These are phyloP conservation scores for Leccinum aurantiacum DNA, from an alignment of 768 basidiomycete species.

Conservation along the genomic window DNA sequence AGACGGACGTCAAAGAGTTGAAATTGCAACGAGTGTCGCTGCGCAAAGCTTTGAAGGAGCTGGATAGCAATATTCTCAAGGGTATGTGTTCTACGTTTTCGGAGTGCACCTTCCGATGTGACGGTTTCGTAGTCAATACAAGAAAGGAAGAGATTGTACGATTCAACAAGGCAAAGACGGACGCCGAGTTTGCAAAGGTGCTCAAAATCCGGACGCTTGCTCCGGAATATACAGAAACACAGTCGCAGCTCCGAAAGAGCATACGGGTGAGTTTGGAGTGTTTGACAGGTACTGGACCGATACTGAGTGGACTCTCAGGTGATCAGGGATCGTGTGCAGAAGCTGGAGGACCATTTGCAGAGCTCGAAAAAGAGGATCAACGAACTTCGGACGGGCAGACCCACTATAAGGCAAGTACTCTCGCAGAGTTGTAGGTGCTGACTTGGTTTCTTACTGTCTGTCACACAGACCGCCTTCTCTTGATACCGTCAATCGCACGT, in stretches of 20 bases:
- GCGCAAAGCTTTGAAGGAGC: conserved; percentile 46
- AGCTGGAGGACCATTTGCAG: conserved; percentile 74
- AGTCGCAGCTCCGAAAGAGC: conserved; percentile 68
- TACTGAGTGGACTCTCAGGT: conserved; percentile 39
- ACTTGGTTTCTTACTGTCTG: neutral
- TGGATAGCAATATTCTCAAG: conserved; percentile 68
- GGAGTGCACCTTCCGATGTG: neutral
- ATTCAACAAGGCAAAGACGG: conserved; percentile 74
- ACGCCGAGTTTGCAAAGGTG: conserved; percentile 77
- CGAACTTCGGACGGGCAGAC: conserved; percentile 59
- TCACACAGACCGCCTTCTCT: conserved; percentile 73
- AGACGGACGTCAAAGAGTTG: conserved; percentile 52
- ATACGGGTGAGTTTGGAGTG: conserved; percentile 54
- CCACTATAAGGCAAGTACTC: conserved; percentile 55
- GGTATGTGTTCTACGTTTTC: conserved; percentile 41
- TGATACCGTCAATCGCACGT: conserved; percentile 79
- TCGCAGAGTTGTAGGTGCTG: neutral
- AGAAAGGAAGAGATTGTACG: conserved; percentile 81
- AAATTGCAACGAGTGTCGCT: conserved; percentile 43
- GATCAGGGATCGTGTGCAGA: conserved; percentile 71
- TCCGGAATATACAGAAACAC: conserved; percentile 85
- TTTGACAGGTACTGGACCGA: neutral
- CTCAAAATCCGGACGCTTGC: conserved; percentile 75
- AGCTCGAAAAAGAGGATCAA: conserved; percentile 68
- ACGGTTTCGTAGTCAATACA: conserved; percentile 58